Conservation (phyloP, 495 filamentous ascomycete species). For the Aeminium ludgeri region DNA sequence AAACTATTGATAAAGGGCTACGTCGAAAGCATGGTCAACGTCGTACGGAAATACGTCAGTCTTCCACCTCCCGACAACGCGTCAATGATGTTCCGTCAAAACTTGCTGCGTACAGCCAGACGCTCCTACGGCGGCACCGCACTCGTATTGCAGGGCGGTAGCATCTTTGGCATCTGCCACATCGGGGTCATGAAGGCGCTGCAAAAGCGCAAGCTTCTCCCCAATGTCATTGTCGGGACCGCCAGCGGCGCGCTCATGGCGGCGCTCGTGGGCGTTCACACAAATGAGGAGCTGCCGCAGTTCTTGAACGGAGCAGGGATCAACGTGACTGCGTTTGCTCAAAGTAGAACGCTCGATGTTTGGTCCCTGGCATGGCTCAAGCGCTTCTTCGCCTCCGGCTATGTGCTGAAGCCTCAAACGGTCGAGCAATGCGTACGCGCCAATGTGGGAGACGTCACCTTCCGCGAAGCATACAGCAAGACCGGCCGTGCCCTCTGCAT, state of each 20-base stretch:
- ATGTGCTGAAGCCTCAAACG: conserved; percentile 67
- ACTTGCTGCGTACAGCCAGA: conserved; percentile 75
- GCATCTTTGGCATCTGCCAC: conserved; percentile 85
- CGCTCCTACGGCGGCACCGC: conserved; percentile 81
- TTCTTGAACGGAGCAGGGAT: conserved; percentile 67
- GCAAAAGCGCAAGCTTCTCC: conserved; percentile 66
- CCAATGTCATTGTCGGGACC: conserved; percentile 81
- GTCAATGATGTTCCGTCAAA: conserved; percentile 43
- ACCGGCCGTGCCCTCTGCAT: conserved; percentile 87
- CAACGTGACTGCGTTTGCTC: conserved; percentile 63
- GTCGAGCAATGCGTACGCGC: conserved; percentile 71
- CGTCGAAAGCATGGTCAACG: conserved; percentile 62
- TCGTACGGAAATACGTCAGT: conserved; percentile 54
- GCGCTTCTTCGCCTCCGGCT: conserved; percentile 55
- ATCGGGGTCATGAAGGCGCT: conserved; percentile 81
- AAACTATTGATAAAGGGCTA: conserved; percentile 88
- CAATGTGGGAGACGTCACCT: conserved; percentile 80
- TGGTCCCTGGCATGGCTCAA: conserved; percentile 43
- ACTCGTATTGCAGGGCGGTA: conserved; percentile 75
- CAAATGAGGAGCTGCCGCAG: conserved; percentile 64
- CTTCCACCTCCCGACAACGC: conserved; percentile 42
- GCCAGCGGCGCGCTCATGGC: conserved; percentile 84
- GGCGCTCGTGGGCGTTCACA: conserved; percentile 74
- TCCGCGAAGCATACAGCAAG: conserved; percentile 77
- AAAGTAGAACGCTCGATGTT: not conserved